Evolutionary conservation across 495 filamentous ascomycete genomes (phyloP), one percentile per base, ranked within the genome.

Genomic region (Filosporella fistucella): DNA sequence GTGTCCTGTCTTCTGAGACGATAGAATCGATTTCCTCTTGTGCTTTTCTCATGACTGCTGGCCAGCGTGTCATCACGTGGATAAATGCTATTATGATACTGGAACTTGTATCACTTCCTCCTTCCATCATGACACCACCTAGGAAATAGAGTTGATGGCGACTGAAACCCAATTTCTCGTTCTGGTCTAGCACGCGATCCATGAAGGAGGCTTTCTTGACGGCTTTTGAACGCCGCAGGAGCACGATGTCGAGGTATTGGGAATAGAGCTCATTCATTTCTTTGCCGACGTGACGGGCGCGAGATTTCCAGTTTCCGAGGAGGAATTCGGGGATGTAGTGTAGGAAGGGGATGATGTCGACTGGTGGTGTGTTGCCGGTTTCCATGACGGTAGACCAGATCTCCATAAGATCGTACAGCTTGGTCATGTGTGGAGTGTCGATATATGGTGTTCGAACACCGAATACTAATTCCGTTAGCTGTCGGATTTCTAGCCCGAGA

Each of bases 341-440:
- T 6, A 53, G 25, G 14, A 47, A 34, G 12, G 50, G 50, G 28
- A 47, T 20, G 8, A 36, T 14, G 22, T 53, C 50, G n/a, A 53
- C 36, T 3, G 50, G 50, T 18, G 50, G 50, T 16, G 43, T 53
- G 10, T 4, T 20, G 6, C 50, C 50, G 18, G 25, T 33, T 34
- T 52, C 49, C 42, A 46, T 44, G 1, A 76, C 52, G 43, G 63
- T 48, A 13, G 68, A 66, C 69, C 68, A 77, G 8, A 65, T 55
- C n/a, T 73, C 68, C 69, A 78, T 69, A 8, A 78, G 26, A 14
- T 61, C 18, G 52, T 71, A 74, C 4, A 78, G 63, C 14, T 64
- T 49, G 1, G 45, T 52, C 63, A 76, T 59, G 51, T 59, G 64
- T 20, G 28, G 40, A 9, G 46, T 61, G 45, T 47, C 12, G 46